Evolutionary conservation across 2,329 filamentous ascomycete species (phyloP), one percentile per base, ranked within the genome.

Genomic region (Colletotrichum sp.): DNA sequence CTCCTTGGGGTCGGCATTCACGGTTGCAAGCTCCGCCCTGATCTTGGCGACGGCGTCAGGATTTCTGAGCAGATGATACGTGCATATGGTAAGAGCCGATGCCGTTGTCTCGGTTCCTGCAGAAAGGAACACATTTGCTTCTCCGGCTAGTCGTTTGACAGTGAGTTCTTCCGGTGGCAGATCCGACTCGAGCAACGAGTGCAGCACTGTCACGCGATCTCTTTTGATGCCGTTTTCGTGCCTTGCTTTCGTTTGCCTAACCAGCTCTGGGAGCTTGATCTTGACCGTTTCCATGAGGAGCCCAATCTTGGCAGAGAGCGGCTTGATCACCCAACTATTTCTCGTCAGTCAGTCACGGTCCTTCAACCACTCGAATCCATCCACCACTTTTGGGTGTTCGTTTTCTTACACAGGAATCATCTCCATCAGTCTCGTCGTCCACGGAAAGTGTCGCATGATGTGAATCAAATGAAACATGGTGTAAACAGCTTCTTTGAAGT

Each of bases 141-240:
- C 87, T 6, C 86, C 81, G 12, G 81, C 81, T 2, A 87, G 78
- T 2, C 84, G 80, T 15, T 81, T 79, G 5, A 79, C 72, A 0
- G 81, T 82, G 59, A 84, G 85, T 66, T 89, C 86, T 6, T 84
- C 78, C 1, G 76, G 79, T 13, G 80, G 84, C 24, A 88, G 65
- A 2, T 81, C 75, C 3, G 83, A 83, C 39, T 84, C 82, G 6
- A 83, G 65, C 8, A 81, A 70, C 4, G 68, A 67, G n/a, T 88
- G 55, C 48, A 36, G 79, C 71, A 57, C 80, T 75, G 16, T 71
- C 30, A 39, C 86, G 9, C 67, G 36, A 13, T 71, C 34, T 16
- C 36, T 44, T 18, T 32, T 44, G 18, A n/a, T 16, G 10, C 26
- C n/a, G 34, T n/a, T 18, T 32, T 74, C 39, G 15, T 36, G 24